Evolutionary conservation across 2,329 filamentous ascomycete genomes (phyloP), one percentile per base, ranked within the genome.

Genomic region (Venturia aucupariae): DNA sequence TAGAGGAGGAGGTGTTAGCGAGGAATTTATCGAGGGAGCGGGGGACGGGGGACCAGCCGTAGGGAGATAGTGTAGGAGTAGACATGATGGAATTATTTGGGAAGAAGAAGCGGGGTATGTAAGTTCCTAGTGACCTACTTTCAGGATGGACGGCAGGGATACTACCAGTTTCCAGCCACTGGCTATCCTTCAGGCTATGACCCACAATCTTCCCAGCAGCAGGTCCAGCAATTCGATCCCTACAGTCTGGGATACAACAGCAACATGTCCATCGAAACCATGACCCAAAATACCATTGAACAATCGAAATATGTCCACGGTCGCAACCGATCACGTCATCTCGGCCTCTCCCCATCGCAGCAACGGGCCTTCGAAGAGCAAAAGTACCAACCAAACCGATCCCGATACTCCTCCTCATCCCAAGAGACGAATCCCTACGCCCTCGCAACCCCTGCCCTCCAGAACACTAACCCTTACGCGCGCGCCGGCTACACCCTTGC

Each of bases 41-140:
- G 15, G 72, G 71, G 38, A 74, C 70, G 24, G 72, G 69, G 17
- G 68, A 64, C 72, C 71, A 75, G n/a, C 72, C 72, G 61, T 72
- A 67, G 4, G 35, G 15, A 13, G 55, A 30, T 59, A n/a, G 13
- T 55, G 13, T 17, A 6, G 35, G 11, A 6, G 5, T 38, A 11
- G 35, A 38, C 35, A 38, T 59, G 30, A 30, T 30, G 2, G 55
- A 59, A 6, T 4, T 59, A 4, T 30, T 10, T 59, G 19, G 8
- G n/a, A n/a, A 22, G 46, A n/a, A 51, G 46, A 51, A 3, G 46
- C 13, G n/a, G n/a, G n/a, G n/a, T n/a, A n/a, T n/a, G n/a, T n/a
- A n/a, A n/a, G n/a, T 46, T 22, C 15, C 44, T n/a, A 22, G 11
- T 22, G 44, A 11, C 44, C 19, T 22, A 46, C n/a, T 22, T 7